Percentiles rank a stretch among this genome's conserved stretches.
Evolutionary conservation across 495 filamentous ascomycete genomes (phyloP).

Genomic region (Aspergillus affinis): DNA sequence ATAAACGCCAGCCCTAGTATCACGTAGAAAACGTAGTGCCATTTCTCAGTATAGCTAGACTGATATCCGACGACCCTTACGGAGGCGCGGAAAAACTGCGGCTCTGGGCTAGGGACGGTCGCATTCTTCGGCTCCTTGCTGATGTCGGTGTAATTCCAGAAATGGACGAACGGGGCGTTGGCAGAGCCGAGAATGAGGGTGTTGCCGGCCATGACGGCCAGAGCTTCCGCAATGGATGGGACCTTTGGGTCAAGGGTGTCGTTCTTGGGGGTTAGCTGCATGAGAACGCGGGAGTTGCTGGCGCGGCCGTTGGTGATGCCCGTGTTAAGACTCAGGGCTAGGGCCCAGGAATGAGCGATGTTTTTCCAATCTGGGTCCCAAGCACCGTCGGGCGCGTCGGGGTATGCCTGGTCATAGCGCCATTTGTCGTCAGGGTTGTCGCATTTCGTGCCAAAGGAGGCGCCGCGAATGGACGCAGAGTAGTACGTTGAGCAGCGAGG

Average conservation of each 20-base stretch:
- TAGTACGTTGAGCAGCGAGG: conserved; percentile 63
- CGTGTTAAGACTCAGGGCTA: conserved; percentile 55
- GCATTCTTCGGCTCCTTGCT: conserved; percentile 23
- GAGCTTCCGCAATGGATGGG: conserved; percentile 64
- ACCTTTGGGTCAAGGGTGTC: conserved; percentile 35
- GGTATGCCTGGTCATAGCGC: conserved; percentile 45
- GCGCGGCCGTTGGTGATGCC: conserved; percentile 60
- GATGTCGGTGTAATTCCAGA: conserved; percentile 51
- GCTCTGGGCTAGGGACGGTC: conserved; percentile 22
- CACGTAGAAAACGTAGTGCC: conserved; percentile 63
- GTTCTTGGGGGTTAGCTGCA: conserved; percentile 43
- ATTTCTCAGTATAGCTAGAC: conserved; percentile 53
- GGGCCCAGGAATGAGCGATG: conserved; percentile 57
- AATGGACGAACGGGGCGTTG: conserved; percentile 55
- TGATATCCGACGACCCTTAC: conserved; percentile 60
- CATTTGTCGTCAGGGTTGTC: conserved; percentile 50
- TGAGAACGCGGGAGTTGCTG: conserved; percentile 63
- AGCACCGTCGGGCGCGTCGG: conserved; percentile 30
- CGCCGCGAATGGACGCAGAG: conserved; percentile 55
- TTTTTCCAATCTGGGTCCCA: conserved; percentile 55
- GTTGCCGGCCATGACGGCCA: conserved; percentile 64
- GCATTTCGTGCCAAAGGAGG: conserved; percentile 54
- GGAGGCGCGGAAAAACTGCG: conserved; percentile 56
- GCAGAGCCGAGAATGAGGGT: conserved; percentile 57
- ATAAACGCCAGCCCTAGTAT: conserved; percentile 60